Conservation (phyloP, 345 rosid species). For the Gossypium bickii region DNA sequence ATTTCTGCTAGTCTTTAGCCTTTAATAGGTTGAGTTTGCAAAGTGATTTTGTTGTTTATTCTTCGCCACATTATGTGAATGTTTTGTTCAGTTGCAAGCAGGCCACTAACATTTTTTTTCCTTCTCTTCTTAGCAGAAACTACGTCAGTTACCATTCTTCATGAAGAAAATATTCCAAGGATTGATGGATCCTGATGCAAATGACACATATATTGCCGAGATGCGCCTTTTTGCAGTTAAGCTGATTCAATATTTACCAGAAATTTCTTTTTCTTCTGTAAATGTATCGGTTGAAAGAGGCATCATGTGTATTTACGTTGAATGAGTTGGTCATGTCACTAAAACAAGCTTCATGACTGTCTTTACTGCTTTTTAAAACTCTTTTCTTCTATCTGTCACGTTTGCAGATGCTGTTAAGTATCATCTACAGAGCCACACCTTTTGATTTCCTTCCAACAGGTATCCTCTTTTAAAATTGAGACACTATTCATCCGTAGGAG, state of each 20-base stretch:
- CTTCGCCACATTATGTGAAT: not conserved
- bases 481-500: not conserved
- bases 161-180: conserved; percentile 58
- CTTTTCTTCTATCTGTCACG: not conserved
- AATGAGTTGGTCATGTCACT: not conserved
- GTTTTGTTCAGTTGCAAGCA: conserved; percentile 1
- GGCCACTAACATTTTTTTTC: conserved; percentile 14
- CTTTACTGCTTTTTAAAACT: not conserved
- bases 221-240: conserved; percentile 75
- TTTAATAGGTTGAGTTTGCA: not conserved
- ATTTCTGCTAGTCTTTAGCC: not conserved
- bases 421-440: conserved; percentile 55
- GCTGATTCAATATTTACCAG: conserved; percentile 18
- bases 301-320: not conserved
- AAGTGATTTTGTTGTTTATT: not conserved
- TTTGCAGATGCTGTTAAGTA: conserved; percentile 57
- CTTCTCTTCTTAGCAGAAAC: conserved; percentile 44
- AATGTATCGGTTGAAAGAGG: not conserved
- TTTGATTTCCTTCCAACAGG: conserved; percentile 71
- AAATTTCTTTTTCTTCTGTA: not conserved
- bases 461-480: conserved; percentile 15
- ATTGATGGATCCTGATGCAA: conserved; percentile 78
- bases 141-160: conserved; percentile 54
- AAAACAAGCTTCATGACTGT: not conserved
- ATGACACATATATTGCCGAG: conserved; percentile 44